These are phyloP conservation scores for Candida argentea DNA, from an alignment of 805 yeast genomes.

Conservation along the genomic window DNA sequence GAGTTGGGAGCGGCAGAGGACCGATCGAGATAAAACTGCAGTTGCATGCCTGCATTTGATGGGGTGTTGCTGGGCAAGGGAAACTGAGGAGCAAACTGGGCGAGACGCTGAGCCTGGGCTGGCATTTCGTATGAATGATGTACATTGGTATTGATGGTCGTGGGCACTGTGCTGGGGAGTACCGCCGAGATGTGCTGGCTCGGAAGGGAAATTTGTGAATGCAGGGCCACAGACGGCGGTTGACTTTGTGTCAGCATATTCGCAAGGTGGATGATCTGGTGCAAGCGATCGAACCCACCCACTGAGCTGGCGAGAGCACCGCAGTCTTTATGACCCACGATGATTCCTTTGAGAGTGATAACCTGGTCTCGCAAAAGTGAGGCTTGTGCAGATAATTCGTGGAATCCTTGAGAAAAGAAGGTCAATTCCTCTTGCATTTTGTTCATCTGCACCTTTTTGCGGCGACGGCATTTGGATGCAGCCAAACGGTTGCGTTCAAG, in stretches of 20 bases:
- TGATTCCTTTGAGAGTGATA: constrained; percentile 34
- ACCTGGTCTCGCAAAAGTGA: constrained; percentile 51
- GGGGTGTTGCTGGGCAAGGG: too few species aligned
- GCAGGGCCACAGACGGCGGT: not conserved
- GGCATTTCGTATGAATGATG: not conserved
- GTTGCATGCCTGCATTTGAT: too few species aligned
- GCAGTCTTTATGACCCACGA: constrained; percentile 45
- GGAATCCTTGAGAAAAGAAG: constrained; percentile 61
- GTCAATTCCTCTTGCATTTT: constrained; percentile 75
- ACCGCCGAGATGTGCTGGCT: constrained; percentile 15
- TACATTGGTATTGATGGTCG: constrained; percentile 17
- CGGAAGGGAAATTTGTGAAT: constrained; percentile 13
- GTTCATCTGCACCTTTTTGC: constrained; percentile 81
- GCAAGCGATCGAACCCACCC: constrained; percentile 37
- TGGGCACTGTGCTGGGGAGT: constrained; percentile 30
- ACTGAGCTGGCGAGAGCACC: constrained; percentile 28
- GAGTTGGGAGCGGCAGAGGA: too few species aligned
- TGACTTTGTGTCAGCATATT: constrained; percentile 15
- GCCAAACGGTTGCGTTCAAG: constrained; percentile 91
- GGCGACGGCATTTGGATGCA: constrained; percentile 88
- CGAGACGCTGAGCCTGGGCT: too few species aligned
- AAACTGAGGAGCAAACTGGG: too few species aligned
- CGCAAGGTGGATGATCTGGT: constrained; percentile 29
- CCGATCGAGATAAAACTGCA: too few species aligned
- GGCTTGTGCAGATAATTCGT: constrained; percentile 50